These are phyloP conservation scores for Alternaria sp. DNA, from an alignment of 2,329 filamentous ascomycete genomes.

Conservation along the genomic window DNA sequence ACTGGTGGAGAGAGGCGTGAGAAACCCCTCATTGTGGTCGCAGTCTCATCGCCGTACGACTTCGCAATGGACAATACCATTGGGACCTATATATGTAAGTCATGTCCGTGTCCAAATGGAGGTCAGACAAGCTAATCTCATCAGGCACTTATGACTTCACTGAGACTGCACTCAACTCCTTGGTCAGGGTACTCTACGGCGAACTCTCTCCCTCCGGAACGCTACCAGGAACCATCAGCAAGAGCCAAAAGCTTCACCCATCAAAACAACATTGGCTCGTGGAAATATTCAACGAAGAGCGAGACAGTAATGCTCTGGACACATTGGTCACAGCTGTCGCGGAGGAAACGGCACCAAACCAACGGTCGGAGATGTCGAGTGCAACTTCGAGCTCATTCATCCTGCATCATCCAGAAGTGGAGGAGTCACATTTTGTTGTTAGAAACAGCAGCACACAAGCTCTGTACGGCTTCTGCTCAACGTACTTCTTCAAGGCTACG, in stretches of 20 bases:
- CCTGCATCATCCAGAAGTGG: conserved; percentile 71
- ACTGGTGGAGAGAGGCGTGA: conserved; percentile 73
- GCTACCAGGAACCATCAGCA: conserved; percentile 75
- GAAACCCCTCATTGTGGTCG: conserved; percentile 88
- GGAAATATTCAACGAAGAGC: conserved; percentile 80
- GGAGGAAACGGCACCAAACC: conserved; percentile 68
- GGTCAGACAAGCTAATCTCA: neutral
- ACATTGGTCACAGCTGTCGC: conserved; percentile 75
- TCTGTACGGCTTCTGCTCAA: conserved; percentile 90
- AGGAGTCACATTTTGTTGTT: conserved; percentile 88
- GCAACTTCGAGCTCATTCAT: conserved; percentile 78
- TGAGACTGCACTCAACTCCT: conserved; percentile 83
- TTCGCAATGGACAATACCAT: conserved; percentile 93
- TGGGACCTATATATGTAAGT: conserved; percentile 84
- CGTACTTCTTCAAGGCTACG: conserved; percentile 76
- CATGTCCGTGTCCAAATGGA: neutral
- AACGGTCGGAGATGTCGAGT: conserved; percentile 71
- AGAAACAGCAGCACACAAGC: conserved; percentile 91
- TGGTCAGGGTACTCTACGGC: conserved; percentile 84
- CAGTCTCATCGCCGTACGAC: conserved; percentile 94
- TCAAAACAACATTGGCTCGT: conserved; percentile 96
- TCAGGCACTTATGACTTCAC: conserved; percentile 89
- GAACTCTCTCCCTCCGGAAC: conserved; percentile 66
- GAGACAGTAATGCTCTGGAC: conserved; percentile 76
- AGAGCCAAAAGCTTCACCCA: conserved; percentile 84